Base-by-base conservation (phyloP, 306 rosid species). In the Lagenaria siceraria region DNA sequence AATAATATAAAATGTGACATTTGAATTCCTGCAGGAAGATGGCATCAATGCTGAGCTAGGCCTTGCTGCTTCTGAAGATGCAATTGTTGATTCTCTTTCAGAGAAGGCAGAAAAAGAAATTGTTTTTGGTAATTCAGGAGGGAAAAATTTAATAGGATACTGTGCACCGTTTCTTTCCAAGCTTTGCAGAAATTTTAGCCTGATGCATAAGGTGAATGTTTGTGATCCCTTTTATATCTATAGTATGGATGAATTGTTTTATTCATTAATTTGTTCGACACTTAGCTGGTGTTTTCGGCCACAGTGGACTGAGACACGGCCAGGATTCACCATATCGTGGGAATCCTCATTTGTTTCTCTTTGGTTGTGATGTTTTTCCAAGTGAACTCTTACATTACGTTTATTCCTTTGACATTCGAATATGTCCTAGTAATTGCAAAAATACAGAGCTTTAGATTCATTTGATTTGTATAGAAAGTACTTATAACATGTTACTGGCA, bases 21-120 rank as follows among this genome's bases (percentile, higher is more conserved):
- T 76, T 43, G 56, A 56, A 24, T 72, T 80, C 52, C 80, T 85
- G 80, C 90, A 94, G 98, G 96, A 87, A 81, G 84, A 84, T 80
- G 86, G 85, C 77, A 92, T 94, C 70, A 90, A 83, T 80, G 87
- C 92, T 7, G 98, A 92, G 84, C 87, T 94, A 83, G 98, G 98
- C 71, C 88, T 94, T 84, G 84, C 98, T 49, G 96, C 96, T 21
- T 91, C 98, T 63, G 98, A 89, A 88, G 98, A 94, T 86, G 98
- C 97, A 64, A 77, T 82, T 66, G 88, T 94, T 86, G 98, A 94
- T 85, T 85, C 89, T 42, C 85, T 94, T 78, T 84, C 90, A 63
- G 97, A 94, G 77, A 90, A 86, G 71, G 92, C 96, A 64, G 98
- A 94, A 83, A 94, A 88, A 80, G 98, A 94, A 88, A 92, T 94